Percentiles rank a stretch among this genome's conserved stretches.
These are phyloP conservation scores for Phytopythium ostracodes DNA, from an alignment of 352 stramenopile species.

Conservation along the genomic window DNA sequence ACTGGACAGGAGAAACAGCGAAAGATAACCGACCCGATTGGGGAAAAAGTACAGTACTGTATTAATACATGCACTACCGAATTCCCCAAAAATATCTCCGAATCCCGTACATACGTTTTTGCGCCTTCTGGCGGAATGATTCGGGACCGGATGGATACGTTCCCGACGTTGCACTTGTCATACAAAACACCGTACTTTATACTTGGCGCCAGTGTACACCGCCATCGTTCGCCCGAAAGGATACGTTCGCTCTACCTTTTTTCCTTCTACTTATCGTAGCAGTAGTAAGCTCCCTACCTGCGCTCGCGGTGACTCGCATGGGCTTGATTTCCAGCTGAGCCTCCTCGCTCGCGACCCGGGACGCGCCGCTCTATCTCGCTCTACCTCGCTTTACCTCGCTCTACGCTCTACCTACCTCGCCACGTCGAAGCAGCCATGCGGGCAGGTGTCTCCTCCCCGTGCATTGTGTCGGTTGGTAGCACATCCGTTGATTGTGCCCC, in stretches of 20 bases:
- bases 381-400: not conserved
- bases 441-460: slow-evolving; percentile 2
- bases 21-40: not conserved
- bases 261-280: too few species aligned
- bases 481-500: not conserved
- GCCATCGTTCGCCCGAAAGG: not conserved
- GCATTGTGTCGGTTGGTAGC: slow-evolving; percentile 1
- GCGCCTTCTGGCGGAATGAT: not conserved
- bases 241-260: not conserved
- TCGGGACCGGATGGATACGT: not conserved
- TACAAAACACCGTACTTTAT: not conserved
- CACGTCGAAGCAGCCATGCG: not conserved
- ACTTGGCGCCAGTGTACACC: not conserved
- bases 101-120: not conserved
- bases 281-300: not conserved
- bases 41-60: too few species aligned
- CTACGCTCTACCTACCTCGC: not conserved
- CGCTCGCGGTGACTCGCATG: not conserved
- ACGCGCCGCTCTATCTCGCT: not conserved
- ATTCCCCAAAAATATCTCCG: not conserved
- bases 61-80: too few species aligned
- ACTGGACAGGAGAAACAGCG: not conserved
- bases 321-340: not conserved
- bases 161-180: not conserved
- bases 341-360: not conserved